Conservation (phyloP, 352 stramenopile species). For the Phytopythium delawarense region DNA sequence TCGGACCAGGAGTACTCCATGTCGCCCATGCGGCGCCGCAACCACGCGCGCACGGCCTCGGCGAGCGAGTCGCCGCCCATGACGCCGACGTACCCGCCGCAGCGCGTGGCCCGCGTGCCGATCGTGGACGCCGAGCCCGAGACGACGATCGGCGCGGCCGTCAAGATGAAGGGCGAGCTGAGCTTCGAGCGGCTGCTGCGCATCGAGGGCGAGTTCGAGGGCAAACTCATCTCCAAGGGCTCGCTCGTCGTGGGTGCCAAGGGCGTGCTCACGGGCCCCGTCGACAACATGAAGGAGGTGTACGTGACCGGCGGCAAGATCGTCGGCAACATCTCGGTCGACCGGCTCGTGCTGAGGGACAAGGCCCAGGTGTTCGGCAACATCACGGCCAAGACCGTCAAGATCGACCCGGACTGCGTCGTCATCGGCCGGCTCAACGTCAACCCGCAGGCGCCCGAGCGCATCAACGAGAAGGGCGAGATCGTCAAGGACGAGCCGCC, state of each 20-base stretch:
- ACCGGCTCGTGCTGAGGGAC: slow-evolving; percentile 81
- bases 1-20: slow-evolving; percentile 60
- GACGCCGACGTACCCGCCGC: slow-evolving; percentile 53
- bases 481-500: slow-evolving; percentile 54
- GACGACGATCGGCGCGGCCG: slow-evolving; percentile 73
- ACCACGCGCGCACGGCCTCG: slow-evolving; percentile 17
- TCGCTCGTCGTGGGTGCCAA: slow-evolving; percentile 85
- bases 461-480: slow-evolving; percentile 82
- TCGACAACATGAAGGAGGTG: slow-evolving; percentile 88
- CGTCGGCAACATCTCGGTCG: slow-evolving; percentile 82
- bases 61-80: slow-evolving; percentile 51
- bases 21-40: slow-evolving; percentile 58
- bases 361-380: slow-evolving; percentile 88
- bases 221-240: slow-evolving; percentile 85
- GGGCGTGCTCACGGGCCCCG: slow-evolving; percentile 71
- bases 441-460: slow-evolving; percentile 79
- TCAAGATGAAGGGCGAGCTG: slow-evolving; percentile 89
- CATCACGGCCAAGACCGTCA: slow-evolving; percentile 86
- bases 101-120: slow-evolving; percentile 45
- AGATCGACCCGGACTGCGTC: slow-evolving; percentile 87
- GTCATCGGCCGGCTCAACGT: slow-evolving; percentile 84
- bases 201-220: slow-evolving; percentile 89
- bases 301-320: slow-evolving; percentile 84
- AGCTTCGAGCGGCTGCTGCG: slow-evolving; percentile 86
- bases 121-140: slow-evolving; percentile 77